These are phyloP conservation scores for Trametes hirsuta DNA, from an alignment of 1,284 basidiomycete genomes.

Conservation along the genomic window DNA sequence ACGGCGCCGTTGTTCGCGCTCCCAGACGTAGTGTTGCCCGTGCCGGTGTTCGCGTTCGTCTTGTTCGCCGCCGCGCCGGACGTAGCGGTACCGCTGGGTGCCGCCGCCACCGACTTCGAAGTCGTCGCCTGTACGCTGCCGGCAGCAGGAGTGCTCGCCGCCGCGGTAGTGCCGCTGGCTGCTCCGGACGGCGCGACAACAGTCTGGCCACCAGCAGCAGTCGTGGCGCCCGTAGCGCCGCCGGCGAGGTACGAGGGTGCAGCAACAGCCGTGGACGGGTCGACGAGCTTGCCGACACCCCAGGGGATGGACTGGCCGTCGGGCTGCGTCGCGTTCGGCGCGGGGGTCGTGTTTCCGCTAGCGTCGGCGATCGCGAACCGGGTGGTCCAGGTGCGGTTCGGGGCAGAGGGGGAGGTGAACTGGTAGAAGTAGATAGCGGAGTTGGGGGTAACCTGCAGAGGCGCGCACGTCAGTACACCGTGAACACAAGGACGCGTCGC, in stretches of 20 bases:
- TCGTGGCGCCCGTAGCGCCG: neutral
- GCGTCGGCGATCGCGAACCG: constrained; percentile 77
- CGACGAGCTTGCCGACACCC: constrained; percentile 68
- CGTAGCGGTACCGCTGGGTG: neutral
- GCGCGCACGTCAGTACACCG: neutral
- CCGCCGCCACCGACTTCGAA: neutral
- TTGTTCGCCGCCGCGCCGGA: neutral
- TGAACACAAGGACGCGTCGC: neutral
- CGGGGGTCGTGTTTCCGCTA: constrained; percentile 50
- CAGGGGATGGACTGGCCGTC: constrained; percentile 60
- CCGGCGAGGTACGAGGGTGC: constrained; percentile 28
- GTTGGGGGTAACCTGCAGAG: constrained; percentile 61
- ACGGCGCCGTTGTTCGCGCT: constrained; percentile 14
- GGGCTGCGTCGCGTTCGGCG: constrained; percentile 58
- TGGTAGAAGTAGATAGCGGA: constrained; percentile 83
- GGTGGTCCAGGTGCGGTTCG: constrained; percentile 70
- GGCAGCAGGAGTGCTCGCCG: neutral
- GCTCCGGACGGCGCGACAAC: neutral
- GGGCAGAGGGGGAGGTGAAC: constrained; percentile 51
- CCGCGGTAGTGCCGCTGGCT: neutral
- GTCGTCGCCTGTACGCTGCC: neutral
- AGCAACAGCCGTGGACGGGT: constrained; percentile 37
- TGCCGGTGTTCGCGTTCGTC: neutral
- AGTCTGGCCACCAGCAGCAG: neutral
- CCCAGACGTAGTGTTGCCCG: neutral